Conservation (phyloP, 2,329 filamentous ascomycete genomes). For the Fusarium veterinarium region DNA sequence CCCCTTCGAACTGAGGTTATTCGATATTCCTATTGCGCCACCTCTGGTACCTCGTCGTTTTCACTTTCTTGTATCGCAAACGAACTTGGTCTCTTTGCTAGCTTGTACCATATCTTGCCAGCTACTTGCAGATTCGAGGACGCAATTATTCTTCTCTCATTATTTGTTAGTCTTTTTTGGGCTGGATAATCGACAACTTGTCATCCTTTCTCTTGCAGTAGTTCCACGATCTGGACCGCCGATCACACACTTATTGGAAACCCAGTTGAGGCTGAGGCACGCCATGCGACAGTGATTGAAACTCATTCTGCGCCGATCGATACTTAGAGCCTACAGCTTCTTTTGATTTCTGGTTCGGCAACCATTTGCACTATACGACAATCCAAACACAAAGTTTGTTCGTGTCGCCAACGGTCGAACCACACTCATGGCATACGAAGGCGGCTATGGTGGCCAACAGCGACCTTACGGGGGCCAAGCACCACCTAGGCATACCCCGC, state of each 20-base stretch:
- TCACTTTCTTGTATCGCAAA: constrained; percentile 5
- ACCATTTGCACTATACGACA: not conserved
- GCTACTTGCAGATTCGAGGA: constrained; percentile 6
- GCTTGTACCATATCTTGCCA: constrained; percentile 6
- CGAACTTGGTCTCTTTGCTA: not conserved
- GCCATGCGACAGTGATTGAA: constrained; percentile 44
- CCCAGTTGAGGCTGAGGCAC: constrained; percentile 37
- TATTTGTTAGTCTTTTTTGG: not conserved
- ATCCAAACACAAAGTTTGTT: not conserved
- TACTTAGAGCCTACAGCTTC: not conserved
- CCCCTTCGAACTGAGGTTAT: not conserved
- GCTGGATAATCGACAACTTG: constrained; percentile 20
- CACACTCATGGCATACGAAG: constrained; percentile 62
- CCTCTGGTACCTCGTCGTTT: constrained; percentile 2
- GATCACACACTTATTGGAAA: constrained; percentile 40
- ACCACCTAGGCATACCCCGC: constrained; percentile 54
- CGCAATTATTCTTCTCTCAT: not conserved
- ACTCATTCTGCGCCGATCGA: constrained; percentile 32
- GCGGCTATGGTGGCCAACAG: constrained; percentile 56
- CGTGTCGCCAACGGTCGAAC: constrained; percentile 4
- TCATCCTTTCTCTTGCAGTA: constrained; percentile 24
- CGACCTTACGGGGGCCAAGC: constrained; percentile 62
- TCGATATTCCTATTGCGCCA: constrained; percentile 10
- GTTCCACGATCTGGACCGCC: constrained; percentile 32
- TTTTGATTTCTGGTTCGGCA: not conserved